Conservation (phyloP, 805 yeast species). For the Candida nanaspora region DNA sequence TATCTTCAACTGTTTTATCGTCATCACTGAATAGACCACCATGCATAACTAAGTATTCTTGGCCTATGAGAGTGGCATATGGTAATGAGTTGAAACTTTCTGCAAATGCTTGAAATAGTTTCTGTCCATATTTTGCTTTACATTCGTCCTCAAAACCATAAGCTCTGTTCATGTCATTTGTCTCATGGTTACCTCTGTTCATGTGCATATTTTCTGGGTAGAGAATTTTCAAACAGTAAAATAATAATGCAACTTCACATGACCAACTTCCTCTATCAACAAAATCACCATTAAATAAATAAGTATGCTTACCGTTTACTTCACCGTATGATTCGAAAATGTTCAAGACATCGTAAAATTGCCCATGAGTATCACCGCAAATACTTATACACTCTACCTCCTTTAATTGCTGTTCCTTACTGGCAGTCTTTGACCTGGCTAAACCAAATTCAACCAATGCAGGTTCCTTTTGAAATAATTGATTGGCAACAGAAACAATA, state of each 20-base stretch:
- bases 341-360: slow-evolving; percentile 82
- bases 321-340: slow-evolving; percentile 69
- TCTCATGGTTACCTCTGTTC: slow-evolving; percentile 96
- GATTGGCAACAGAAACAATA: slow-evolving; percentile 64
- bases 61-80: slow-evolving; percentile 72
- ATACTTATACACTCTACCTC: slow-evolving; percentile 57
- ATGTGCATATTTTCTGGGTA: slow-evolving; percentile 66
- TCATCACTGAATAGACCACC: slow-evolving; percentile 90
- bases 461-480: slow-evolving; percentile 56
- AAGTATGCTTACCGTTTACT: slow-evolving; percentile 60
- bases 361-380: slow-evolving; percentile 98
- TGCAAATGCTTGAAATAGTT: slow-evolving; percentile 73
- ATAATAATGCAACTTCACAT: slow-evolving; percentile 83
- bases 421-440: slow-evolving; percentile 22
- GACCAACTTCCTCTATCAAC: slow-evolving; percentile 99
- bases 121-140: slow-evolving; percentile 78
- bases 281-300: slow-evolving; percentile 92
- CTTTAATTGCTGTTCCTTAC: slow-evolving; percentile 29
- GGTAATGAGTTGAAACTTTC: slow-evolving; percentile 86
- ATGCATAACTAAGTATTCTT: slow-evolving; percentile 82
- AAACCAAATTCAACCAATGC: slow-evolving; percentile 66
- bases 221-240: slow-evolving; percentile 69
- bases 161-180: slow-evolving; percentile 92
- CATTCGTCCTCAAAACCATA: slow-evolving; percentile 97
- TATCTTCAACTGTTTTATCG: slow-evolving; percentile 61